Evolutionary conservation across 345 rosid species (phyloP), one percentile per base, ranked within the genome.

Genomic region (Fremontodendron californicum): DNA sequence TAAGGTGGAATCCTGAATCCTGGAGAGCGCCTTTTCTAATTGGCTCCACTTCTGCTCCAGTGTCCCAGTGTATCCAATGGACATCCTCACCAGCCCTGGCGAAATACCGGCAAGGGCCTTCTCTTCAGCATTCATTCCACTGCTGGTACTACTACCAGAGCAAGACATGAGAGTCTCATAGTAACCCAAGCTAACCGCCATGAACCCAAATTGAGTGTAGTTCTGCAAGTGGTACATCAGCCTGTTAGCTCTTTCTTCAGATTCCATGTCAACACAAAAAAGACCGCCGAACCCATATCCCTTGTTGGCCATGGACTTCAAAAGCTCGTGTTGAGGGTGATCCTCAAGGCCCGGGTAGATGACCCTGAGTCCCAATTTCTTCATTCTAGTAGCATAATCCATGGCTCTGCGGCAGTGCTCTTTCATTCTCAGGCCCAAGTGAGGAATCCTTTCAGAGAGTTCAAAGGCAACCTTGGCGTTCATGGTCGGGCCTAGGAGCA

Each of bases 401-500:
- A 87, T 23, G 57, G 98, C 97, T 63, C 98, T 76, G 54, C 67
- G 76, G 89, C 97, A 84, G 21, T 96, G 99, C 81, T 92, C 99
- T 73, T 84, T 96, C 94, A 94, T 90, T 67, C 99, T 87, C 4
- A 96, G 86, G 78, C 88, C 84, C 71, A 94, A 77, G 75, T 96
- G 98, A 64, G 99, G 99, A 60, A 96, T 83, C 42, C 99, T 84
- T 65, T 91, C 97, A 0, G 97, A 92, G 3, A 96, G 83, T 74
- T 92, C 98, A 48, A 90, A 92, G 6, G 99, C 98, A 13, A 92
- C 97, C 81, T 94, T 96, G 19, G 99, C 87, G 62, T 96, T 96
- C 98, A 94, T 96, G 40, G 98, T 96, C 54, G 99, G 99, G 19
- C 99, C 98, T 0, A 96, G 75, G 7, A 96, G 90, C 99, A 96